These are phyloP conservation scores for Ziziphus jujuba DNA, from an alignment of 306 rosid species.

Conservation along the genomic window DNA sequence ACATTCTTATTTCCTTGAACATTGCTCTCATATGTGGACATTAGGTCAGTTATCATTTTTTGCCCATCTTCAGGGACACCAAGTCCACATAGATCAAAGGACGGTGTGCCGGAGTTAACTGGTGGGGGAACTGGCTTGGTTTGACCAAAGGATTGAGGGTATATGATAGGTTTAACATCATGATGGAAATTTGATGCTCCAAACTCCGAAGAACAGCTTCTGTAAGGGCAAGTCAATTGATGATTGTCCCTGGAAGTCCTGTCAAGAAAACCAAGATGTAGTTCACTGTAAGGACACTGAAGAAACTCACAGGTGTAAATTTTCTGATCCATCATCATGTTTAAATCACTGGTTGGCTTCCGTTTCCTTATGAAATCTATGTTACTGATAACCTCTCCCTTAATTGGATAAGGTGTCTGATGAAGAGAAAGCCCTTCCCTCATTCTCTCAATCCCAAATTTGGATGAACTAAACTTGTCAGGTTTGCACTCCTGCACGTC, in stretches of 20 bases:
- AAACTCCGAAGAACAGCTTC: slow-evolving; percentile 26
- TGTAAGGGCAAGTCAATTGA: slow-evolving; percentile 44
- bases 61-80: slow-evolving; percentile 48
- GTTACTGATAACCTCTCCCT: slow-evolving; percentile 36
- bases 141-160: slow-evolving; percentile 29
- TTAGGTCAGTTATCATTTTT: slow-evolving; percentile 47
- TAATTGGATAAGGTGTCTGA: slow-evolving; percentile 19
- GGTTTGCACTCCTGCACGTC: slow-evolving; percentile 47
- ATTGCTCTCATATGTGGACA: slow-evolving; percentile 43
- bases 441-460: slow-evolving; percentile 18
- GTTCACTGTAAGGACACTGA: slow-evolving; percentile 39
- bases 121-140: slow-evolving; percentile 28
- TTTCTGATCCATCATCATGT: slow-evolving; percentile 27
- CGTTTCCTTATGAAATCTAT: slow-evolving; percentile 36
- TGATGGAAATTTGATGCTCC: slow-evolving; percentile 37
- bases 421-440: slow-evolving; percentile 24
- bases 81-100: slow-evolving; percentile 21
- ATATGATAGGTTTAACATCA: slow-evolving; percentile 23
- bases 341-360: slow-evolving; percentile 35
- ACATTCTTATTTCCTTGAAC: slow-evolving; percentile 29
- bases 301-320: slow-evolving; percentile 40
- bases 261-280: slow-evolving; percentile 43
- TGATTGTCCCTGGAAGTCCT: slow-evolving; percentile 47
- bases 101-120: slow-evolving; percentile 15
- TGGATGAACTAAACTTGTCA: slow-evolving; percentile 16